Base-by-base conservation (phyloP, 352 stramenopile species). In the Phytophthora pluvialis region DNA sequence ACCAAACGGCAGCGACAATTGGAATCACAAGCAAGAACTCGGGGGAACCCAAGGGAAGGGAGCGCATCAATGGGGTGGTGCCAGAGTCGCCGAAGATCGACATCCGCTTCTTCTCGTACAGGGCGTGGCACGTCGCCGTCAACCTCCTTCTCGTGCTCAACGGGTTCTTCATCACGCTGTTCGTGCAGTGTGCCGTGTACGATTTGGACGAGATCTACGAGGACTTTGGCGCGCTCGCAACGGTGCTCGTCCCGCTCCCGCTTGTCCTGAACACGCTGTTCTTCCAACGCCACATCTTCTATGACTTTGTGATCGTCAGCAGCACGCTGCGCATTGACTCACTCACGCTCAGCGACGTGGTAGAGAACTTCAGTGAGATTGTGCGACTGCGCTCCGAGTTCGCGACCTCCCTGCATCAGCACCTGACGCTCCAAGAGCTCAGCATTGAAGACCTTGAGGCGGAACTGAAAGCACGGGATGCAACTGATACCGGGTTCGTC, bases 121-220 rank as follows among this genome's bases (percentile, higher is more conserved):
- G 88, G 56, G 70, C 72, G 15, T 88, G 80, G 78, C 80, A 91
- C 31, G 85, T 90, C 52, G 13, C 75, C 8, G 68, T 91, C 59
- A 83, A 87, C 40, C 47, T 77, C 11, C 54, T 88, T 18, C 62
- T 91, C 21, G 80, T 90, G 48, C 59, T 91, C 12, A 91, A 91
- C 47, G 82, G 70, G 0, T 78, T 91, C 46, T 79, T 86, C 52
- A 47, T 75, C 40, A 83, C 79, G n/a, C 68, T 90, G 26, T 72
- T 89, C 35, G 56, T 71, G 9, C 80, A 90, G 60, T 90, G 80
- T 33, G 60, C 87, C 4, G 45, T 88, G 25, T 88, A 89, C 58
- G 64, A 72, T 45, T 35, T 72, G 51, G 64, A 72, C 25, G 64
- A 68, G 9, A 72, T 72, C 39, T 72, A 72, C 28, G 51, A 60